These are phyloP conservation scores for Fonsecaea erecta DNA, from an alignment of 2,329 filamentous ascomycete genomes.

Conservation along the genomic window DNA sequence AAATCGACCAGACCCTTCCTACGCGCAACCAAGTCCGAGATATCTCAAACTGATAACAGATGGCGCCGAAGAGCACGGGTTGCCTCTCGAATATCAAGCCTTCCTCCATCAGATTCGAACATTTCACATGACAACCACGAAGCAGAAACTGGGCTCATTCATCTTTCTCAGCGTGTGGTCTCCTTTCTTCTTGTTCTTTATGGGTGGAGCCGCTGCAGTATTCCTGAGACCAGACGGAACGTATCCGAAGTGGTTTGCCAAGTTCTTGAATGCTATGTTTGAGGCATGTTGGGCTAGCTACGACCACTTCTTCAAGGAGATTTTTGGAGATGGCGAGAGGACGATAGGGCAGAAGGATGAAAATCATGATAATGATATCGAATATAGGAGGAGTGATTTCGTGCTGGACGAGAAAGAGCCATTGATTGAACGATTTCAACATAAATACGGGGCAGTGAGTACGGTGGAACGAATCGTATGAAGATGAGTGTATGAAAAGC, in stretches of 20 bases:
- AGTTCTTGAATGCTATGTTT: conserved; percentile 58
- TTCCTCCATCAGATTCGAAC: conserved; percentile 72
- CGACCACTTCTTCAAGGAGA: conserved; percentile 64
- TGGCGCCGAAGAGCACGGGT: conserved; percentile 77
- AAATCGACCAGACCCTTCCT: conserved; percentile 64
- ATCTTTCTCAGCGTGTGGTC: conserved; percentile 66
- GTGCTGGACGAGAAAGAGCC: conserved; percentile 30
- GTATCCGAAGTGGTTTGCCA: conserved; percentile 69
- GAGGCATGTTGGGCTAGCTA: conserved; percentile 67
- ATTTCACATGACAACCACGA: conserved; percentile 69
- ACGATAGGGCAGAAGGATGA: conserved; percentile 46
- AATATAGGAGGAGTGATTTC: background rate
- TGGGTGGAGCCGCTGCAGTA: conserved; percentile 49
- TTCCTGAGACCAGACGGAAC: conserved; percentile 69
- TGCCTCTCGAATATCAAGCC: conserved; percentile 76
- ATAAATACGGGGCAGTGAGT: conserved; percentile 24
- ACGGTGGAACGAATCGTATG: conserved; percentile 24
- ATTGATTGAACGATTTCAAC: conserved; percentile 22
- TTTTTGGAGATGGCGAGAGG: conserved; percentile 88
- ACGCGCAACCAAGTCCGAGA: conserved; percentile 80
- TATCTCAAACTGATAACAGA: conserved; percentile 81
- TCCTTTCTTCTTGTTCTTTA: conserved; percentile 61
- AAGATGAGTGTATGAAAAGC: background rate
- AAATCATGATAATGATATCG: conserved; percentile 16
- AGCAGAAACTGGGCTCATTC: conserved; percentile 68